These are phyloP conservation scores for Fusarium sp. DNA, from an alignment of 2,329 filamentous ascomycete genomes.

Conservation along the genomic window DNA sequence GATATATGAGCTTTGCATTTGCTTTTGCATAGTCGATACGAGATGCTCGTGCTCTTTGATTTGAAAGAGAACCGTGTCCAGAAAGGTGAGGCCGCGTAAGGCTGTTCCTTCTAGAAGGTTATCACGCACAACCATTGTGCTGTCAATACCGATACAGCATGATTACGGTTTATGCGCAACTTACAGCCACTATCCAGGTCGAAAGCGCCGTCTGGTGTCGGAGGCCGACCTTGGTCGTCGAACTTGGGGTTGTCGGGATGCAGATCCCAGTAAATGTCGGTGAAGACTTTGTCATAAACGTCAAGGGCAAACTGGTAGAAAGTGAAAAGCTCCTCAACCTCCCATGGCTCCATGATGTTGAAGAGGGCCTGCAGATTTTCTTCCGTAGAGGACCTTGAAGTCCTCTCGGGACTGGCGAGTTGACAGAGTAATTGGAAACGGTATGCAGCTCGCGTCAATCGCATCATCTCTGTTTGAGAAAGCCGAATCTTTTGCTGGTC, in stretches of 20 bases:
- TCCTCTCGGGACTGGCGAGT: neutral
- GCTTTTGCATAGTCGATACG: neutral
- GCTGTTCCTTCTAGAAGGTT: neutral
- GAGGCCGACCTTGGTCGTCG: neutral
- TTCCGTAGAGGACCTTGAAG: neutral
- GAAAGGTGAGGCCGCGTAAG: neutral
- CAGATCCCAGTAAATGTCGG: neutral
- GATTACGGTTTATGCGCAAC: neutral
- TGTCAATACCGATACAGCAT: neutral
- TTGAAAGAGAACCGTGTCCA: neutral
- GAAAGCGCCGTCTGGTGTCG: neutral
- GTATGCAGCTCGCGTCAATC: constrained; percentile 20
- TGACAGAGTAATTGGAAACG: constrained; percentile 23
- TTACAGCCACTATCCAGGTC: neutral
- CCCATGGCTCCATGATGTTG: neutral
- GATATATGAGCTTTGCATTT: neutral
- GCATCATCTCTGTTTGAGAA: constrained; percentile 7
- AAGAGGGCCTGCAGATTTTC: neutral
- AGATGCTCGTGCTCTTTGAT: neutral
- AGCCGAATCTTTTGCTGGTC: neutral
- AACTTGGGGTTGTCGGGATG: neutral
- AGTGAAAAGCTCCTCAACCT: neutral
- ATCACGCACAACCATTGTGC: neutral
- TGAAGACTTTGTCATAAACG: neutral
- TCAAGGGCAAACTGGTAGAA: neutral